phyloP scores from a whole-genome alignment of 2,329 filamentous ascomycete species.

The Ophiocordyceps unilateralis region DNA sequence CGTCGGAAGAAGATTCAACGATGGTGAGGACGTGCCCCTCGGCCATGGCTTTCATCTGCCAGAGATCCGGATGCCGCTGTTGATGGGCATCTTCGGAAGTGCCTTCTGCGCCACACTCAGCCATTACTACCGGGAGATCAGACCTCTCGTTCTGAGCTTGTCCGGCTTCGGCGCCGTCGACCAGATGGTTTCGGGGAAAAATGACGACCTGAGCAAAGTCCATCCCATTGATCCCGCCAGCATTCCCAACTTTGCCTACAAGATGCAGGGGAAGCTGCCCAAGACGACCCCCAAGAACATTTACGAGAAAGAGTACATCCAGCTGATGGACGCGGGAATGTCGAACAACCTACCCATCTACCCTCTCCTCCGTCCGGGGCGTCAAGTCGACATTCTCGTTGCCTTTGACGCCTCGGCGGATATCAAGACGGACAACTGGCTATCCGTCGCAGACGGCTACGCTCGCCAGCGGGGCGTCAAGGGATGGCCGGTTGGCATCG shows the following conservation, averaged over 20 bases:
- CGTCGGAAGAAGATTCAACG: constrained; percentile 64
- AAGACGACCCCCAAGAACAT: constrained; percentile 63
- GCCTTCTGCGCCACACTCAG: constrained; percentile 92
- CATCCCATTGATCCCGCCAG: constrained; percentile 87
- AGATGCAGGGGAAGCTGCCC: constrained; percentile 61
- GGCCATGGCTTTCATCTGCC: constrained; percentile 57
- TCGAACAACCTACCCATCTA: constrained; percentile 96
- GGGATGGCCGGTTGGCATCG: constrained; percentile 88
- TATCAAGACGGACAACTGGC: constrained; percentile 88
- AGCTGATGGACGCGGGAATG: constrained; percentile 96
- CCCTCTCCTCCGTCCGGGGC: constrained; percentile 71
- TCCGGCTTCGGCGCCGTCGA: constrained; percentile 64
- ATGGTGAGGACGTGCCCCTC: constrained; percentile 35
- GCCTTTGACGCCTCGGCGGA: constrained; percentile 93
- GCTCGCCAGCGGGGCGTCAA: constrained; percentile 77
- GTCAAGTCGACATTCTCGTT: constrained; percentile 76
- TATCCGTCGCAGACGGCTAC: constrained; percentile 86
- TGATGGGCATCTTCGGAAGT: constrained; percentile 91
- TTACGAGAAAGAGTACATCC: constrained; percentile 51
- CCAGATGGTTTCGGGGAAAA: constrained; percentile 63
- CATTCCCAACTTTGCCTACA: constrained; percentile 77
- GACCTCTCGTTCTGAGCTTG: constrained; percentile 61
- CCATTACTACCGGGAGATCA: constrained; percentile 88
- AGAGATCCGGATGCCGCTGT: constrained; percentile 64
- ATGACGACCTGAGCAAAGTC: constrained; percentile 73